These are phyloP conservation scores for Penicillium verhagenii DNA, from an alignment of 495 filamentous ascomycete genomes.

Conservation along the genomic window DNA sequence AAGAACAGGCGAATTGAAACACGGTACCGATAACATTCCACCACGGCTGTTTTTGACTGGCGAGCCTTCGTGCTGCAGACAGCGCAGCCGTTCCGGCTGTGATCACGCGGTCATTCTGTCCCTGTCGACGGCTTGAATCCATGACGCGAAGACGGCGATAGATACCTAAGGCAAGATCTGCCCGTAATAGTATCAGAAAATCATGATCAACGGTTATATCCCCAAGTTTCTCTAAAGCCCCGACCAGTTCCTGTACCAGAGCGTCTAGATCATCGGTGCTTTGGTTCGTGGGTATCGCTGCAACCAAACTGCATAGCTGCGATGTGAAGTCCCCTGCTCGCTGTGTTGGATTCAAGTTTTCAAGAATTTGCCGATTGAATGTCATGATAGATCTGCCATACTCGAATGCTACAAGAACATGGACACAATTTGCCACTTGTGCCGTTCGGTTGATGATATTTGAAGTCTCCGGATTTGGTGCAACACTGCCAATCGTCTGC, in stretches of 20 bases:
- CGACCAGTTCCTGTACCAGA: slow-evolving; percentile 17
- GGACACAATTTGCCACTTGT: slow-evolving; percentile 35
- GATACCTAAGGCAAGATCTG: slow-evolving; percentile 39
- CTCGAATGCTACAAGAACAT: slow-evolving; percentile 38
- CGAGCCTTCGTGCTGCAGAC: slow-evolving; percentile 29
- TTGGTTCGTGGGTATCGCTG: slow-evolving; percentile 17
- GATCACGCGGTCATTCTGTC: slow-evolving; percentile 20
- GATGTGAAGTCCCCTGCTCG: slow-evolving; percentile 15
- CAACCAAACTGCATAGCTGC: slow-evolving; percentile 20
- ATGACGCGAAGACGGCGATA: slow-evolving; percentile 39
- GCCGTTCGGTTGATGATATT: slow-evolving; percentile 25
- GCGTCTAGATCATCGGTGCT: slow-evolving; percentile 1
- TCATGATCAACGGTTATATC: slow-evolving; percentile 18
- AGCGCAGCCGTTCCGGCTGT: slow-evolving; percentile 13
- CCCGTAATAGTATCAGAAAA: slow-evolving; percentile 29
- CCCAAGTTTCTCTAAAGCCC: slow-evolving; percentile 9
- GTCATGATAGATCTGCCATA: slow-evolving; percentile 38
- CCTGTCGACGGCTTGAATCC: slow-evolving; percentile 19
- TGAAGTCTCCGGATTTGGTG: slow-evolving; percentile 8
- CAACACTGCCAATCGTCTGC: slow-evolving; percentile 9
- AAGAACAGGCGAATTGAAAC: slow-evolving; percentile 44
- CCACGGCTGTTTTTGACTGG: slow-evolving; percentile 32
- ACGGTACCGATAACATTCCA: slow-evolving; percentile 41
- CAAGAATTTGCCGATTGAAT: slow-evolving; percentile 6
- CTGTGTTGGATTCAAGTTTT: not conserved